phyloP scores from a whole-genome alignment of 2,329 filamentous ascomycete species.

The Sporothrix curviconia region DNA sequence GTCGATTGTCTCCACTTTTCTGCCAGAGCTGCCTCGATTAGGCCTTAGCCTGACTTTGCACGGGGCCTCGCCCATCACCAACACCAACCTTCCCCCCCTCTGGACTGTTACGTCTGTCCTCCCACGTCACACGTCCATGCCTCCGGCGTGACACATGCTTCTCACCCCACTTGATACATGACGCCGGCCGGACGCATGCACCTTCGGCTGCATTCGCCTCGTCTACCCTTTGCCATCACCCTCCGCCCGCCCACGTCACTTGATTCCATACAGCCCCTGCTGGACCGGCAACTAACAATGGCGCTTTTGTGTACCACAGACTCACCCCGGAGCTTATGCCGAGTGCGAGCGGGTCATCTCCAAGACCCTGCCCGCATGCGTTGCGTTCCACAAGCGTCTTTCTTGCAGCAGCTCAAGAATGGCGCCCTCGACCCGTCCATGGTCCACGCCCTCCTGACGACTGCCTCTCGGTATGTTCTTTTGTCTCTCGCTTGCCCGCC shows the following conservation, averaged over 20 bases:
- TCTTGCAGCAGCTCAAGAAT: slow-evolving; percentile 54
- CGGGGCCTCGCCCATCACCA: too few relatives aligned
- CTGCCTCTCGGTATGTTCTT: slow-evolving; percentile 45
- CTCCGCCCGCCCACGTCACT: too few relatives aligned
- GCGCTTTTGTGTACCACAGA: slow-evolving; percentile 23
- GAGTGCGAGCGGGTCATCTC: slow-evolving; percentile 56
- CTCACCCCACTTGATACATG: slow-evolving; percentile 11
- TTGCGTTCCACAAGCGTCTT: slow-evolving; percentile 58
- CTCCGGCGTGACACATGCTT: not conserved
- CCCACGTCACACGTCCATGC: not conserved
- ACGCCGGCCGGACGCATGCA: not conserved
- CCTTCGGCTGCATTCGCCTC: not conserved
- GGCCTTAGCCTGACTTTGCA: too few relatives aligned
- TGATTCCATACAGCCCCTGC: not conserved
- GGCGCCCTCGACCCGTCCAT: slow-evolving; percentile 49
- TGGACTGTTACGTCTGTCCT: too few relatives aligned
- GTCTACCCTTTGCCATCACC: not conserved
- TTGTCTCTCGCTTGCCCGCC: not conserved
- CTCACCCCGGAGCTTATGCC: slow-evolving; percentile 51
- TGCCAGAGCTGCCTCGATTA: not conserved
- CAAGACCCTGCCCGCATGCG: slow-evolving; percentile 55
- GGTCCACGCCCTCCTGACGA: slow-evolving; percentile 52
- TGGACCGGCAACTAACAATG: slow-evolving; percentile 15
- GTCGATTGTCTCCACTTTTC: not conserved
- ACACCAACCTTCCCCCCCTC: too few relatives aligned